Percentiles rank a stretch among this genome's conserved stretches.
Evolutionary conservation across 306 rosid species (phyloP).

Genomic region (Cucurbita maxima): DNA sequence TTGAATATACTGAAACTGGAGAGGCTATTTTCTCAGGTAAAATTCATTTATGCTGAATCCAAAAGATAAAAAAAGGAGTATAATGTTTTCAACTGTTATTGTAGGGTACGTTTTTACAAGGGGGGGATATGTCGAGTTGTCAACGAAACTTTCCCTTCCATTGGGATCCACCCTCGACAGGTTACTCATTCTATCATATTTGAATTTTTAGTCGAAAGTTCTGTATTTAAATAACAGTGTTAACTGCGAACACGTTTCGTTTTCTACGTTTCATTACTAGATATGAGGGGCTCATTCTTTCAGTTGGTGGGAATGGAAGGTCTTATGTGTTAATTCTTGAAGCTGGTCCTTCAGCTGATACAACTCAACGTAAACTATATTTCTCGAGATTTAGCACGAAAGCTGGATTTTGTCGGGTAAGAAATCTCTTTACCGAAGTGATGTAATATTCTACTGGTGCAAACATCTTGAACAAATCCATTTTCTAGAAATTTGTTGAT

Average conservation of each 20-base stretch:
- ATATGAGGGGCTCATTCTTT: constrained; percentile 89
- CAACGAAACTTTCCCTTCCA: constrained; percentile 71
- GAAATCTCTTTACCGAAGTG: background rate
- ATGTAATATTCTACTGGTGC: background rate
- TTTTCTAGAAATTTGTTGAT: background rate
- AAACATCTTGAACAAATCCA: background rate
- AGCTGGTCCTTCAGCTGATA: constrained; percentile 73
- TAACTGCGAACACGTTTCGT: background rate
- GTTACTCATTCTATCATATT: constrained; percentile 14
- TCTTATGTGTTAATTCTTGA: constrained; percentile 77
- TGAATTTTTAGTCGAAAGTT: background rate
- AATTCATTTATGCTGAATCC: background rate
- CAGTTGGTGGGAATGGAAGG: constrained; percentile 95
- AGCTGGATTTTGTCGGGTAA: constrained; percentile 94
- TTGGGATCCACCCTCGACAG: constrained; percentile 90
- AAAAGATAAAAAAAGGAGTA: background rate
- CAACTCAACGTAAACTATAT: constrained; percentile 73
- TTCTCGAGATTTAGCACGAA: constrained; percentile 76
- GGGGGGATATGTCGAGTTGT: constrained; percentile 86
- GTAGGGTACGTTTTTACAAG: constrained; percentile 85
- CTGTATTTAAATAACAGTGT: background rate
- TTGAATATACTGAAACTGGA: constrained; percentile 64
- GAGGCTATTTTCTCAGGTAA: constrained; percentile 78
- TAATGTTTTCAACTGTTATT: constrained; percentile 8
- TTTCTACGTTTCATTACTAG: constrained; percentile 22